These are phyloP conservation scores for Colletotrichum agaves DNA, from an alignment of 2,329 filamentous ascomycete genomes.

Conservation along the genomic window DNA sequence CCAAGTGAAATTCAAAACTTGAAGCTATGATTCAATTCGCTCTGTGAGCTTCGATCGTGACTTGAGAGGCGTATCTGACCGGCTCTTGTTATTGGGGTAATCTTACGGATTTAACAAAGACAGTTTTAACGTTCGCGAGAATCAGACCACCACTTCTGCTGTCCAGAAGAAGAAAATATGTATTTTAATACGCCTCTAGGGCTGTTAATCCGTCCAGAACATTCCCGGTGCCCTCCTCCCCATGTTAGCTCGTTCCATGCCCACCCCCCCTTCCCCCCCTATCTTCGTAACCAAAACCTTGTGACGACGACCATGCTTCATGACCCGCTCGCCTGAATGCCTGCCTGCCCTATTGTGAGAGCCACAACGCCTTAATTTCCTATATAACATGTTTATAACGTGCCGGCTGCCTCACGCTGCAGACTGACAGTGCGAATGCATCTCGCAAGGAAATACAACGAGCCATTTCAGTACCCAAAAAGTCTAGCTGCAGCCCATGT, in stretches of 20 bases:
- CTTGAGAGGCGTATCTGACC: too few relatives aligned
- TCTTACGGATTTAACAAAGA: too few relatives aligned
- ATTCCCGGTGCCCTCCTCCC: not conserved
- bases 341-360: not conserved
- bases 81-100: too few relatives aligned
- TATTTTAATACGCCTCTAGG: conserved; percentile 27
- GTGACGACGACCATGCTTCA: conserved; percentile 6
- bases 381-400: conserved; percentile 21
- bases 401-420: not conserved
- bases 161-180: conserved; percentile 17
- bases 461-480: not conserved
- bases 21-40: too few relatives aligned
- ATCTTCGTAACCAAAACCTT: not conserved
- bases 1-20: not conserved
- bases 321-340: conserved; percentile 13
- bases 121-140: not conserved
- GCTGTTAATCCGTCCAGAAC: conserved; percentile 21
- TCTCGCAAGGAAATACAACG: not conserved
- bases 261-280: too few relatives aligned
- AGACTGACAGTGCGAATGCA: not conserved
- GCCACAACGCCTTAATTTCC: conserved; percentile 12
- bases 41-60: too few relatives aligned
- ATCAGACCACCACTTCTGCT: not conserved
- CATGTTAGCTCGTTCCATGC: not conserved
- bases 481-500: not conserved